phyloP scores from a whole-genome alignment of 768 basidiomycete genomes.

The Tricholoma flavovirens region DNA sequence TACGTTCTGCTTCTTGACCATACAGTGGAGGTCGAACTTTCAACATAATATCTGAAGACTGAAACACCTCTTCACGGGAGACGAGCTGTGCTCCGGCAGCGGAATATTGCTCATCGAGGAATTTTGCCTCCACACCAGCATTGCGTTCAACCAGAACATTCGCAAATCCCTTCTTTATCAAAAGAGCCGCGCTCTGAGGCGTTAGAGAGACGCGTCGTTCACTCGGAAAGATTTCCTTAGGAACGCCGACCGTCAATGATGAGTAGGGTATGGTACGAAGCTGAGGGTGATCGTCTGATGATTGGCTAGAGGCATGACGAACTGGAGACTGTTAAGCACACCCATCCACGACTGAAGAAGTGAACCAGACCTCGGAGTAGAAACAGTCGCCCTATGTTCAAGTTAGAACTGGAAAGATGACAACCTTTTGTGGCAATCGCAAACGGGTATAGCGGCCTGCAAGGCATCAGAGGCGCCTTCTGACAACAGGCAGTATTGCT shows the following conservation, averaged over 20 bases:
- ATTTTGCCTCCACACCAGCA: slow-evolving; percentile 70
- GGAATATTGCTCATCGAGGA: slow-evolving; percentile 73
- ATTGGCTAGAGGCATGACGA: slow-evolving; percentile 26
- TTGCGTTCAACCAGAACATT: slow-evolving; percentile 67
- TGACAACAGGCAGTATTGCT: background rate
- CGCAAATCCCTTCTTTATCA: slow-evolving; percentile 79
- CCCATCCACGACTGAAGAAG: slow-evolving; percentile 4
- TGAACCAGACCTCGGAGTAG: slow-evolving; percentile 12
- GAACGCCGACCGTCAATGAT: slow-evolving; percentile 68
- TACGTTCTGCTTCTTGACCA: slow-evolving; percentile 51
- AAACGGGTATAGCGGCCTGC: slow-evolving; percentile 23
- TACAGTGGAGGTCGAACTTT: slow-evolving; percentile 78
- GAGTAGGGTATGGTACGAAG: slow-evolving; percentile 54
- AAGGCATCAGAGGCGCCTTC: slow-evolving; percentile 24
- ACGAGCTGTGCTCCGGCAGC: slow-evolving; percentile 76
- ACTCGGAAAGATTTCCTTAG: slow-evolving; percentile 68
- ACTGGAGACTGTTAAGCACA: slow-evolving; percentile 15
- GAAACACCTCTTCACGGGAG: slow-evolving; percentile 66
- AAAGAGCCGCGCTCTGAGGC: slow-evolving; percentile 66
- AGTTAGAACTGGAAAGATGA: slow-evolving; percentile 11
- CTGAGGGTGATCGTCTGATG: slow-evolving; percentile 23
- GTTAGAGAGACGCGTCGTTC: slow-evolving; percentile 81
- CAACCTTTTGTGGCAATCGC: slow-evolving; percentile 20
- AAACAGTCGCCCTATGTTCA: slow-evolving; percentile 1
- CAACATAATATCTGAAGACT: slow-evolving; percentile 67